phyloP scores from a whole-genome alignment of 202 grass and related monocot genomes.

The Brachypodium distachyon region DNA sequence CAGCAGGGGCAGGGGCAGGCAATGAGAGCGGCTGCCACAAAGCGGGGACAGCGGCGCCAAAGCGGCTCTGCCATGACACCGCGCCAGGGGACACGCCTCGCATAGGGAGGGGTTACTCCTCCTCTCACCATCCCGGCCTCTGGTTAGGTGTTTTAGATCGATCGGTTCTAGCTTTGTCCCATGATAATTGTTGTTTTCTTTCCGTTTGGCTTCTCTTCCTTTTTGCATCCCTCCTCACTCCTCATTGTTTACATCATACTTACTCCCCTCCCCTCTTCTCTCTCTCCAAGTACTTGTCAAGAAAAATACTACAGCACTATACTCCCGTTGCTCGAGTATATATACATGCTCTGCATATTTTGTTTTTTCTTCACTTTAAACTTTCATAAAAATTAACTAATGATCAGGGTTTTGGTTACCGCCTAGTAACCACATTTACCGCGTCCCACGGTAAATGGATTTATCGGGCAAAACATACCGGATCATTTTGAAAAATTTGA shows the following conservation, averaged over 20 bases:
- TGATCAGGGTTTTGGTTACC: too few species aligned
- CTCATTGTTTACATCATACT: not conserved
- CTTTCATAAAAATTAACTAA: too few species aligned
- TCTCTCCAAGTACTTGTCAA: too few species aligned
- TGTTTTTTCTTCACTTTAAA: too few species aligned
- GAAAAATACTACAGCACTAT: too few species aligned
- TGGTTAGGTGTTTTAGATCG: not conserved
- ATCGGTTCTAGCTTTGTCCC: slow-evolving; percentile 8
- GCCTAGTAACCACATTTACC: too few species aligned
- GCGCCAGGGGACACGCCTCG: slow-evolving; percentile 52
- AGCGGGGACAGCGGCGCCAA: slow-evolving; percentile 83
- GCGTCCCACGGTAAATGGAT: too few species aligned
- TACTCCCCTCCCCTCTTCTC: not conserved
- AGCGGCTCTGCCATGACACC: slow-evolving; percentile 68
- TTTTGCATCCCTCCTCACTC: not conserved
- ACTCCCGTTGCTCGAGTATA: too few species aligned
- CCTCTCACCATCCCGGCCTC: not conserved
- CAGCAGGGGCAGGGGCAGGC: not conserved
- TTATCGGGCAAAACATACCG: too few species aligned
- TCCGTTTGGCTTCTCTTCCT: not conserved
- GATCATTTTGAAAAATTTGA: too few species aligned
- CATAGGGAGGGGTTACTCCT: slow-evolving; percentile 41
- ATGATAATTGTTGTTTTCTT: slow-evolving; percentile 4
- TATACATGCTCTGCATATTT: too few species aligned
- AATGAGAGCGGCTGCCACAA: slow-evolving; percentile 24